Percentiles rank a stretch among this genome's conserved stretches.
Conservation (phyloP, 2,329 filamentous ascomycete species). For the Penicillium sp. region DNA sequence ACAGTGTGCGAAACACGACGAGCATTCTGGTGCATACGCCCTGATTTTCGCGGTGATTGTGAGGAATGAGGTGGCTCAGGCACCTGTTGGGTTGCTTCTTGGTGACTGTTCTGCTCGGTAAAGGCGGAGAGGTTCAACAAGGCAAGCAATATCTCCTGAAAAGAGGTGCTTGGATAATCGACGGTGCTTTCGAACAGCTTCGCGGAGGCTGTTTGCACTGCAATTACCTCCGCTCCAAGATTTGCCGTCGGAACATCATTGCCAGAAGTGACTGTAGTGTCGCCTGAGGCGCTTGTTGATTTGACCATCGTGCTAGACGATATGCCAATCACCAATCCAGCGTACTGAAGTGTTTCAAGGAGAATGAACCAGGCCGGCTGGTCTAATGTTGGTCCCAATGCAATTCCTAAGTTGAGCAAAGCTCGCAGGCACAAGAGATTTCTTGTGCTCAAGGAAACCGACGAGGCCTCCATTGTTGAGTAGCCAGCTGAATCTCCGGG, state of each 20-base stretch:
- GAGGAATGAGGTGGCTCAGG: slow-evolving; percentile 47
- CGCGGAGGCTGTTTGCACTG: slow-evolving; percentile 83
- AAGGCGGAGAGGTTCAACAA: slow-evolving; percentile 68
- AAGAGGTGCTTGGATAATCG: slow-evolving; percentile 83
- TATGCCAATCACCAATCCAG: slow-evolving; percentile 75
- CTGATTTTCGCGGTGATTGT: slow-evolving; percentile 27
- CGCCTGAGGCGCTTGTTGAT: slow-evolving; percentile 30
- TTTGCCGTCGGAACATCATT: slow-evolving; percentile 59
- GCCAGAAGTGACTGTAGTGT: slow-evolving; percentile 27
- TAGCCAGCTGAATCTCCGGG: slow-evolving; percentile 30
- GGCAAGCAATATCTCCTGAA: slow-evolving; percentile 73
- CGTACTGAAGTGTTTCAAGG: slow-evolving; percentile 87
- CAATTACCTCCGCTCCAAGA: slow-evolving; percentile 77
- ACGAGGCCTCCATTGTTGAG: slow-evolving; percentile 43
- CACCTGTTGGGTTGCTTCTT: slow-evolving; percentile 53
- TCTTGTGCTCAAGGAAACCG: slow-evolving; percentile 72
- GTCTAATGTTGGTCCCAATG: slow-evolving; percentile 82
- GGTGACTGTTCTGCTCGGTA: slow-evolving; percentile 49
- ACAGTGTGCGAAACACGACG: slow-evolving; percentile 45
- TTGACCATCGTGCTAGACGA: slow-evolving; percentile 35
- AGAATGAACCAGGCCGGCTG: slow-evolving; percentile 82
- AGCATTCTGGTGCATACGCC: slow-evolving; percentile 40
- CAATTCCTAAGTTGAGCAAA: slow-evolving; percentile 92
- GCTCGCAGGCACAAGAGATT: slow-evolving; percentile 90
- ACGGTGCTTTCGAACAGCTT: slow-evolving; percentile 88